These are phyloP conservation scores for Parsonsia alboflavescens DNA, from an alignment of 257 asterid species.

Conservation along the genomic window DNA sequence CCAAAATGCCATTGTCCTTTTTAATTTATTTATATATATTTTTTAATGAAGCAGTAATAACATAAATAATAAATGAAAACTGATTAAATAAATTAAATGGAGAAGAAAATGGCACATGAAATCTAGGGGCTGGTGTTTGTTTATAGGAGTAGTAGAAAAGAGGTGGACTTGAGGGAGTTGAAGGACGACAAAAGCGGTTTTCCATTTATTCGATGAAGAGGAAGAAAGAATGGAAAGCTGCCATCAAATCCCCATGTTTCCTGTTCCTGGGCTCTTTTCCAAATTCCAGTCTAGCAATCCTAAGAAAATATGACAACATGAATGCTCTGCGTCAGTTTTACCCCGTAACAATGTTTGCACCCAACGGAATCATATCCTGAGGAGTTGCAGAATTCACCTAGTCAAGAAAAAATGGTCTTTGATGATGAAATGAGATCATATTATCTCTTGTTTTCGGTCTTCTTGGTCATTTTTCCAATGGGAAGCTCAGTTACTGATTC, in stretches of 20 bases:
- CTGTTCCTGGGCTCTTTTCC: slow-evolving; percentile 15
- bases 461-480: slow-evolving; percentile 23
- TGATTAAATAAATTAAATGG: neutral
- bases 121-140: slow-evolving; percentile 9
- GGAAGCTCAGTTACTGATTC: slow-evolving; percentile 39
- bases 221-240: neutral
- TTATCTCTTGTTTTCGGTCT: slow-evolving; percentile 18
- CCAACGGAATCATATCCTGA: neutral
- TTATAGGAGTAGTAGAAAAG: neutral
- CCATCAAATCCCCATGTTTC: slow-evolving; percentile 1
- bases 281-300: neutral
- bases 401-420: slow-evolving; percentile 37
- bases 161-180: neutral
- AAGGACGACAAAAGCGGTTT: slow-evolving; percentile 33
- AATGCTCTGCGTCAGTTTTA: neutral
- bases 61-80: no score
- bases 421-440: slow-evolving; percentile 27
- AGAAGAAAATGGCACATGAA: neutral
- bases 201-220: slow-evolving; percentile 27
- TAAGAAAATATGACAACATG: neutral
- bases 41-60: no score
- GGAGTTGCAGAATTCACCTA: neutral
- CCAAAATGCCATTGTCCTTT: no score
- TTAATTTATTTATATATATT: no score
- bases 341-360: neutral